Evolutionary conservation across 1,139 yeast genomes (phyloP), one percentile per base, ranked within the genome.

Genomic region (Protomyces gravidus): DNA sequence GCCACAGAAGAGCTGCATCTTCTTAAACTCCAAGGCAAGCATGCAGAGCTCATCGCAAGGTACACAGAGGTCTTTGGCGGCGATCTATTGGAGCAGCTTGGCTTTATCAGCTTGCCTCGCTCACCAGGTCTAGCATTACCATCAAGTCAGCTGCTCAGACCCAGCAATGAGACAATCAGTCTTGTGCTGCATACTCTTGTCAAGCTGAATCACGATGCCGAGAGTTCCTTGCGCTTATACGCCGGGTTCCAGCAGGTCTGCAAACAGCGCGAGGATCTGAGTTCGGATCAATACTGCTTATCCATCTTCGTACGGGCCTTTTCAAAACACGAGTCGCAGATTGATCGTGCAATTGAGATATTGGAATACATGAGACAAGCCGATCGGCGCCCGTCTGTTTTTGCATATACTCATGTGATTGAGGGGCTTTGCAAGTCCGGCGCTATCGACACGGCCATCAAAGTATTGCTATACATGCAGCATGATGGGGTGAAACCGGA

Each of bases 1-100:
- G 58, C 51, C 23, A 45, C 48, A 45, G 58, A 45, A 32, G 58
- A 53, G n/a, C 33, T 53, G 58, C 47, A 45, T 19, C 47, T 46
- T 2, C 47, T 45, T 25, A 53, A 53, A 15, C 11, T n/a, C 9
- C 58, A 46, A 25, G 17, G 36, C 17, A 45, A 30, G 28, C 48
- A 36, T 27, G 46, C 36, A 13, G 58, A 45, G 21, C 30, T 53
- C 27, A 32, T 53, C 13, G 36, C 19, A 6, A 32, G 26, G 19
- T 53, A 45, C 48, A 21, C 58, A 11, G 51, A 36, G 9, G 11
- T 25, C 25, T 53, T 33, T 53, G 58, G 58, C 17, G 30, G 45
- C 21, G 36, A 32, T 13, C 17, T 33, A 5, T 25, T 53, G 7
- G 9, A 15, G n/a, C 58, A 53, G 19, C 48, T 53, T 45, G 58